Base-by-base conservation (phyloP, 225 moss, liverwort and hornwort species). In the Marchantia paleacea region DNA sequence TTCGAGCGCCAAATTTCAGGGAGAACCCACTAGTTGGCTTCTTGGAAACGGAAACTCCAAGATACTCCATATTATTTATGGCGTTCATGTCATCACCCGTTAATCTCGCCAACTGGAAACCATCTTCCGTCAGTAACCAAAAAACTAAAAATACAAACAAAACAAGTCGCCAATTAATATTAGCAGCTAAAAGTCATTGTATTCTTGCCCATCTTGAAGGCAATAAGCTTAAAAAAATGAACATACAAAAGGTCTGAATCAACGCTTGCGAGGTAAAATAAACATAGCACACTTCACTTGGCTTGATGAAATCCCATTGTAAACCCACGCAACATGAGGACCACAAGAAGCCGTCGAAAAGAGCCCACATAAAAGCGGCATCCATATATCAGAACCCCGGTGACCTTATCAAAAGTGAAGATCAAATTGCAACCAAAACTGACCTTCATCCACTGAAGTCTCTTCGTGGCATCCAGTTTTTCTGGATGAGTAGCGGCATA, bases 381-480 rank as follows among this genome's bases (percentile, higher is more conserved):
- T 58, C 18, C 14, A 19, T 58, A 14, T 16, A 58, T 3, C 22
- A 24, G 22, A 62, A 62, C 8, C 24, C 62, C 0, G 39, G 39
- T 39, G 39, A 39, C 39, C 39, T 39, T 39, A n/a, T 39, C 39
- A 39, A 39, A 39, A 39, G 39, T 39, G 39, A 39, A 39, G 39
- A 39, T 2, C 2, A 39, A 39, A 39, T 5, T 39, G 39, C 28
- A 67, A 67, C 54, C 31, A 48, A 76, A 55, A 53, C 75, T 57
- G 78, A 99, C 99, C 94, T 99, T 94, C 92, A 94, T 92, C 99
- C 99, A 99, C 81, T 99, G 95, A 18, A 99, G 86, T 86, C 91
- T 91, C 88, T 90, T 95, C 11, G 90, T 85, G 64, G 95, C 85
- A 86, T 95, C 99, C 73, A 99, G 85, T 81, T 99, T 99, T 76